A percentile compares a stretch with the other conserved stretches of the same genome.
Evolutionary conservation across 345 rosid species (phyloP).

Genomic region (Eutrema yunnanense): DNA sequence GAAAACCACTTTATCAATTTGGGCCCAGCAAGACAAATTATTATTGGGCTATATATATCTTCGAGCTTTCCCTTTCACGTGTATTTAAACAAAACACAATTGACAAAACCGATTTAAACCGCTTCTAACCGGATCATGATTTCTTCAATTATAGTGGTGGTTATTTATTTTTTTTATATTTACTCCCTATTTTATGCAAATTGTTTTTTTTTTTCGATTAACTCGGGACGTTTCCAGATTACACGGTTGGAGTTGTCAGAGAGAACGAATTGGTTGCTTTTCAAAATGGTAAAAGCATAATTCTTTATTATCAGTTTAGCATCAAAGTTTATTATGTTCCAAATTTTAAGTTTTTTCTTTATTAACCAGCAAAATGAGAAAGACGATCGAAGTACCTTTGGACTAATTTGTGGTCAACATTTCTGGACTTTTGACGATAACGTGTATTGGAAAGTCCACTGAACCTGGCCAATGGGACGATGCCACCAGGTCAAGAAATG

Average conservation of each 20-base stretch:
- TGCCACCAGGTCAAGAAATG: neutral
- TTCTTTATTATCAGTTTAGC: neutral
- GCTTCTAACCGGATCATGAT: neutral
- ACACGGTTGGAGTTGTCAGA: neutral
- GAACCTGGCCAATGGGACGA: neutral
- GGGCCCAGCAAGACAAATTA: neutral
- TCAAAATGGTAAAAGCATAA: neutral
- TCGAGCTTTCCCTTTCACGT: neutral
- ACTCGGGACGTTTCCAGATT: neutral
- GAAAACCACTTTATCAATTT: neutral
- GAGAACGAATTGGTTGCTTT: neutral
- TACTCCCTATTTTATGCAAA: neutral
- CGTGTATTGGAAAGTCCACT: neutral
- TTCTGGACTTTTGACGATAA: neutral
- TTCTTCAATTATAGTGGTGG: neutral
- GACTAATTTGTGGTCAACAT: neutral
- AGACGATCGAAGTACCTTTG: neutral
- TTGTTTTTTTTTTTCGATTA: neutral
- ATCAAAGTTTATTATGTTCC: neutral
- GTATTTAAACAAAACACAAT: neutral
- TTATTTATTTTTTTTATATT: neutral
- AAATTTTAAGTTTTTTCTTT: neutral
- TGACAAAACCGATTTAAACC: neutral
- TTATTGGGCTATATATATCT: neutral
- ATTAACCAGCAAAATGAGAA: neutral